Evolutionary conservation across 2,329 filamentous ascomycete genomes (phyloP).

Genomic region (Alternaria arborescens): DNA sequence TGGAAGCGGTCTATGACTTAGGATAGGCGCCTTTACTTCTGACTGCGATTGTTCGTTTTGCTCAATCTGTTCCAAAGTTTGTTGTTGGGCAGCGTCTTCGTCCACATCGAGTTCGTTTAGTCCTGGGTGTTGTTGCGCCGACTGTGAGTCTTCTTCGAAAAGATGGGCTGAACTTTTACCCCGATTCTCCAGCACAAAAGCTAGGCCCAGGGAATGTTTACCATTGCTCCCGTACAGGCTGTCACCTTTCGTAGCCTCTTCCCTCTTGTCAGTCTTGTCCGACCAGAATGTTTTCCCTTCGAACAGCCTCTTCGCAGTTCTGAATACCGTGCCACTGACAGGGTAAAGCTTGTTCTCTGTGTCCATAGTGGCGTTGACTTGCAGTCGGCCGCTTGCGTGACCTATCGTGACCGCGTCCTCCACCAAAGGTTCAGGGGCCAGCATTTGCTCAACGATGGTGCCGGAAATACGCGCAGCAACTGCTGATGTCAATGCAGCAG

Average conservation of each 20-base stretch:
- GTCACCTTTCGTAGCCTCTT: neutral
- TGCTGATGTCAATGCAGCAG: constrained; percentile 54
- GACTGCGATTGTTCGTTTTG: constrained; percentile 1
- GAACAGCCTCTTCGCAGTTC: constrained; percentile 51
- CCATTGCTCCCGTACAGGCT: constrained; percentile 13
- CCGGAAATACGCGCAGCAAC: constrained; percentile 51
- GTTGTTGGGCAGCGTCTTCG: neutral
- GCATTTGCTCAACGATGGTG: constrained; percentile 46
- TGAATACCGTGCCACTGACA: constrained; percentile 44
- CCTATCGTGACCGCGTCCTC: constrained; percentile 49
- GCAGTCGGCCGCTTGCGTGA: constrained; percentile 50
- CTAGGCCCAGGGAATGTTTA: constrained; percentile 33
- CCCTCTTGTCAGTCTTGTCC: constrained; percentile 9
- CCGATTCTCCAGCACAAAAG: constrained; percentile 28
- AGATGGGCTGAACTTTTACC: constrained; percentile 21
- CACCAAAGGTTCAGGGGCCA: constrained; percentile 37
- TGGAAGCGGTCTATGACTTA: constrained; percentile 12
- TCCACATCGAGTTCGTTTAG: neutral
- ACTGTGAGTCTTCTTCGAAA: constrained; percentile 8
- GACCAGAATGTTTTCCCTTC: constrained; percentile 44
- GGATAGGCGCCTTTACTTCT: neutral
- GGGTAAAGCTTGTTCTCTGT: constrained; percentile 32
- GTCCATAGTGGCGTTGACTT: constrained; percentile 47
- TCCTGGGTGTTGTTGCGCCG: neutral
- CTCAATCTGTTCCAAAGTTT: constrained; percentile 1